phyloP scores from a whole-genome alignment of 2,329 filamentous ascomycete species.

The Talaromyces sp. region DNA sequence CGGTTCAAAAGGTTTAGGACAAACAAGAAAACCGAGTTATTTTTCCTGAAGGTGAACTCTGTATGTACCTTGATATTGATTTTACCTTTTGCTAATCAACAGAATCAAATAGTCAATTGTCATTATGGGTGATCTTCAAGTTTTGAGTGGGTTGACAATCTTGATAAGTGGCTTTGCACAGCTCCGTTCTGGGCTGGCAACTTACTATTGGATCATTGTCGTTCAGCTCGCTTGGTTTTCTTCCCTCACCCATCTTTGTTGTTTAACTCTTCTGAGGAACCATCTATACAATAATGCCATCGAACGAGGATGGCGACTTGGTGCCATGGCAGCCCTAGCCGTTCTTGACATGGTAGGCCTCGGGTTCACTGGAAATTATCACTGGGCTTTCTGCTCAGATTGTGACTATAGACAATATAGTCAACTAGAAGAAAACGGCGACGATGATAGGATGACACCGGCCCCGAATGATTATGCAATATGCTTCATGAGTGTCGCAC shows the following conservation, averaged over 20 bases:
- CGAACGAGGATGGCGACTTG: conserved; percentile 1
- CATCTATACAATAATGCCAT: conserved; percentile 1
- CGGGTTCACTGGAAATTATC: conserved; percentile 8
- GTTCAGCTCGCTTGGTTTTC: conserved; percentile 12
- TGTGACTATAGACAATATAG: not conserved
- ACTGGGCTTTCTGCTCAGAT: not conserved
- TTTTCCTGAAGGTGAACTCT: not conserved
- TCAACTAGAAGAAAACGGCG: not conserved
- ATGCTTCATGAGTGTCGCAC: not conserved
- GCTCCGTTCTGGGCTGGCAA: conserved; percentile 7
- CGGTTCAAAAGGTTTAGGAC: not conserved
- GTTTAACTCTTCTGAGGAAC: conserved; percentile 8
- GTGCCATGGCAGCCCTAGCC: conserved; percentile 3
- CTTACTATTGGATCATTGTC: conserved; percentile 10
- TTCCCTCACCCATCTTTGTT: conserved; percentile 11
- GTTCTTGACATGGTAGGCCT: conserved; percentile 2
- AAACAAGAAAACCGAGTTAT: not conserved
- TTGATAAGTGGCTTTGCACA: conserved; percentile 8
- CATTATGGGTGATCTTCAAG: conserved; percentile 7
- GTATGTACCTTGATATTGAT: not conserved
- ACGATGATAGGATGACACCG: not conserved
- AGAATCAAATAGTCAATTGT: not conserved
- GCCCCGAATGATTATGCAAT: conserved; percentile 1
- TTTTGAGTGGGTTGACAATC: conserved; percentile 10
- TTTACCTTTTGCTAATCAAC: not conserved